Evolutionary conservation across 371 early-diverging fungal genomes (phyloP), one percentile per base, ranked within the genome.

Genomic region (Umbelopsis sp.): DNA sequence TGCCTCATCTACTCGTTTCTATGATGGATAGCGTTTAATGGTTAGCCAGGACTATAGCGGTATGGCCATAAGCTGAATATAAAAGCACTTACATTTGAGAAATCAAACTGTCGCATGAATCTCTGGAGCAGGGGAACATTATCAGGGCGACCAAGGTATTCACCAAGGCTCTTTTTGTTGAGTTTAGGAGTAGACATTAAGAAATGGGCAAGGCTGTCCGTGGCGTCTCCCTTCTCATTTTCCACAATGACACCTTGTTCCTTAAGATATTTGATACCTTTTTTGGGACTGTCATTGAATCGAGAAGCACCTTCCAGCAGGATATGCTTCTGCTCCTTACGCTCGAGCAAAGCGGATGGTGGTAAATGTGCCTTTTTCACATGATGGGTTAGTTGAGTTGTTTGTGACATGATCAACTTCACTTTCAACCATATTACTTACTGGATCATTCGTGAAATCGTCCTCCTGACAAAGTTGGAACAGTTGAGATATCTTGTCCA

Each of bases 281-380:
- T 89, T 74, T 93, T 94, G 4, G 96, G 92, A 53, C 86, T 89
- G 72, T 89, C 86, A 76, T 97, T 97, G 76, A 97, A 97, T 50
- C 87, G 78, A 22, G 84, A 79, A 1, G 95, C 91, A 3, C 95
- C 96, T 67, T 90, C 85, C 63, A 88, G 76, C 72, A 98, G 80
- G 4, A 93, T 70, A 25, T 89, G 85, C 76, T 96, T 97, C 69
- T 84, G 70, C 71, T 79, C 71, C 46, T 82, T 83, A 8, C 75
- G 67, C 32, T 74, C 75, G 14, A 78, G 32, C 24, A 84, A 65
- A 6, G 77, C 79, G 16, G 74, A 63, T 2, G 80, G 70, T 10
- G 75, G 66, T 24, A 71, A 74, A 38, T 76, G 65, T 50, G 67
- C 72, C 82, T 82, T 72, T 22, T 7, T 5, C 25, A 32, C 25